Conservation (phyloP, 768 basidiomycete genomes). For the Phylloporus sp. region DNA sequence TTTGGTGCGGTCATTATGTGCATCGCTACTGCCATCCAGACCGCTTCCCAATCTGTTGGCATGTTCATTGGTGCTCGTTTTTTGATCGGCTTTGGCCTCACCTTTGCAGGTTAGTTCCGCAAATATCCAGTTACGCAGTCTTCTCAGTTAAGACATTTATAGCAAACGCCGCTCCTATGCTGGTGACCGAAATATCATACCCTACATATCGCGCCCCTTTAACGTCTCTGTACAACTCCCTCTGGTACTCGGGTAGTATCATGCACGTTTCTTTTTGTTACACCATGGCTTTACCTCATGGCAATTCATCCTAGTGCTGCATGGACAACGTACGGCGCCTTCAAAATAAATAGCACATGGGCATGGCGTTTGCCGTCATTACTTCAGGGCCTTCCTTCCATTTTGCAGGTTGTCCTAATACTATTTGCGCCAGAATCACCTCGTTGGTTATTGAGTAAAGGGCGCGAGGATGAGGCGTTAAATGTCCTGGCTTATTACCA, state of each 20-base stretch:
- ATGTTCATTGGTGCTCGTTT: slow-evolving; percentile 84
- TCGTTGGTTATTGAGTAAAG: slow-evolving; percentile 77
- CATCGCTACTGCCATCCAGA: slow-evolving; percentile 63
- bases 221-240: slow-evolving; percentile 76
- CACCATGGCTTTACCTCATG: background rate
- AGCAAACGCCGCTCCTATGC: slow-evolving; percentile 74
- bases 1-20: slow-evolving; percentile 71
- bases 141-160: slow-evolving; percentile 6
- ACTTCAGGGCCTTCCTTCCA: slow-evolving; percentile 66
- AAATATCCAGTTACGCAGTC: background rate
- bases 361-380: slow-evolving; percentile 80
- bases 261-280: slow-evolving; percentile 41
- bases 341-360: slow-evolving; percentile 65
- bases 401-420: slow-evolving; percentile 62
- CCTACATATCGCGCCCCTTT: slow-evolving; percentile 77
- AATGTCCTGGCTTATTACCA: slow-evolving; percentile 79
- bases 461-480: slow-evolving; percentile 65
- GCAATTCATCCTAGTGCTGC: slow-evolving; percentile 47
- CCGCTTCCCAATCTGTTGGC: slow-evolving; percentile 63
- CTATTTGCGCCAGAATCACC: slow-evolving; percentile 80
- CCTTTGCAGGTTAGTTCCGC: slow-evolving; percentile 51
- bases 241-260: slow-evolving; percentile 85
- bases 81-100: slow-evolving; percentile 73
- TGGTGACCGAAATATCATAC: slow-evolving; percentile 85
- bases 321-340: slow-evolving; percentile 84